Conservation (phyloP, 2,329 filamentous ascomycete species). For the Plenodomus tracheiphilus region DNA sequence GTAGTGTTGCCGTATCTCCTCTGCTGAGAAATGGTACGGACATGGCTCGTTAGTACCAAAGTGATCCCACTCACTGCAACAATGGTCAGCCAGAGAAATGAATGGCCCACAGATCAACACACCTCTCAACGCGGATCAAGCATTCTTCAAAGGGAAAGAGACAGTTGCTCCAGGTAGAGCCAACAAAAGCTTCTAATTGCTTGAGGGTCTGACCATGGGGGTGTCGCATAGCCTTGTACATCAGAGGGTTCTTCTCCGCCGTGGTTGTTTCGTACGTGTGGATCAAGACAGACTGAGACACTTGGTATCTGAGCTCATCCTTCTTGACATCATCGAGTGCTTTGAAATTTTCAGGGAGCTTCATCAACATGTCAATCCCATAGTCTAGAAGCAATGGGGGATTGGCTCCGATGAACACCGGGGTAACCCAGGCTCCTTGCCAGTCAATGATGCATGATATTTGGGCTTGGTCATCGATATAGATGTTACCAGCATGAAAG, state of each 20-base stretch:
- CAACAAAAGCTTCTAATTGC: slow-evolving; percentile 32
- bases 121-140: slow-evolving; percentile 28
- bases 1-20: slow-evolving; percentile 24
- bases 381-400: slow-evolving; percentile 30
- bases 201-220: slow-evolving; percentile 29
- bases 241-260: slow-evolving; percentile 27
- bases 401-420: slow-evolving; percentile 28
- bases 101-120: slow-evolving; percentile 9
- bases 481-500: slow-evolving; percentile 35
- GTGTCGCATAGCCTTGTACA: slow-evolving; percentile 29
- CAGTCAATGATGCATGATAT: slow-evolving; percentile 38
- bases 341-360: slow-evolving; percentile 32
- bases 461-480: slow-evolving; percentile 22
- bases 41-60: slow-evolving; percentile 25
- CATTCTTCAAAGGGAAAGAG: slow-evolving; percentile 27
- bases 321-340: slow-evolving; percentile 24
- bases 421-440: slow-evolving; percentile 27
- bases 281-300: slow-evolving; percentile 30
- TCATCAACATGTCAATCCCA: slow-evolving; percentile 29
- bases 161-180: slow-evolving; percentile 29
- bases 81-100: slow-evolving; percentile 10
- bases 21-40: slow-evolving; percentile 30
- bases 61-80: slow-evolving; percentile 25
- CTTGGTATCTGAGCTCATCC: slow-evolving; percentile 24
- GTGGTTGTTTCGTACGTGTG: slow-evolving; percentile 25